These are phyloP conservation scores for Micractinium sp. DNA, from an alignment of 139 green algal genomes.

Conservation along the genomic window DNA sequence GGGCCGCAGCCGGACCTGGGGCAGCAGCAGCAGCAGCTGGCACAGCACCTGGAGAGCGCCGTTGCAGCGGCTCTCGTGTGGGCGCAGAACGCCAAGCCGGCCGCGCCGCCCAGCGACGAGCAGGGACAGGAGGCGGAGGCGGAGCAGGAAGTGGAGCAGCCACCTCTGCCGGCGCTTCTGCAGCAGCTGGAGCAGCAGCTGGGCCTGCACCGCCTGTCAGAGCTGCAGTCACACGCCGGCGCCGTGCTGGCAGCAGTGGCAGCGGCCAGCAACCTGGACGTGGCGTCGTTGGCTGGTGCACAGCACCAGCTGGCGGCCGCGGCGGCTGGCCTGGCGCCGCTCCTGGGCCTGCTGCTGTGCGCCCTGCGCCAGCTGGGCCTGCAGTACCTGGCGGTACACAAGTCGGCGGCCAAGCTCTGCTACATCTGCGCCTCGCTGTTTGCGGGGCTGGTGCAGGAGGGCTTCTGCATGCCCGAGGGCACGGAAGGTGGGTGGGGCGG, in stretches of 20 bases:
- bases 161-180: constrained; percentile 26
- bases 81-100: constrained; percentile 58
- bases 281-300: neutral
- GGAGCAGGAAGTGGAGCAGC: neutral
- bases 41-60: constrained; percentile 45
- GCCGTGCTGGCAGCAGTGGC: constrained; percentile 14
- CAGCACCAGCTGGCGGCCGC: neutral
- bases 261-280: neutral
- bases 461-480: constrained; percentile 84
- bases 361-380: constrained; percentile 52
- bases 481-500: constrained; percentile 2
- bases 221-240: neutral
- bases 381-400: constrained; percentile 68
- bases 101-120: neutral
- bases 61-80: constrained; percentile 68
- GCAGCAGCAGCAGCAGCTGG: constrained; percentile 32
- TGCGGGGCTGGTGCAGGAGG: constrained; percentile 78
- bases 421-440: constrained; percentile 85
- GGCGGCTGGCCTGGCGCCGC: constrained; percentile 45
- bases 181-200: constrained; percentile 29
- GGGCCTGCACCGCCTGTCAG: neutral
- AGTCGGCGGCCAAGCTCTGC: constrained; percentile 79
- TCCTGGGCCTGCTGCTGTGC: constrained; percentile 59
- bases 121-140: neutral
- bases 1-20: neutral